Conservation (phyloP, 495 filamentous ascomycete genomes). For the Niebla homalea region DNA sequence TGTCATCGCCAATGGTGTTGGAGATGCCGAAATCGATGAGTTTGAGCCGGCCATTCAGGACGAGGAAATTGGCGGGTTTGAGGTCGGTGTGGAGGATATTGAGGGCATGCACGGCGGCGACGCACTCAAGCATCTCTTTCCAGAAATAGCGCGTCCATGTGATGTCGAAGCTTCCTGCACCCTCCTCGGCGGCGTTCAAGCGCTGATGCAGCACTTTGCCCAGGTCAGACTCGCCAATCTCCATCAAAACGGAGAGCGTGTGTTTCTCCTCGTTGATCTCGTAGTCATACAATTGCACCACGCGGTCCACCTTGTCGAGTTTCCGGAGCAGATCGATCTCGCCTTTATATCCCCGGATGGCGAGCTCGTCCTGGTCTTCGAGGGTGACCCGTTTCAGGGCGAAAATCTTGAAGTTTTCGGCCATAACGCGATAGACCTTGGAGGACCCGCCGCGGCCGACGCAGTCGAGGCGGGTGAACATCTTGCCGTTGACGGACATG, state of each 20-base stretch:
- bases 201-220: constrained; percentile 69
- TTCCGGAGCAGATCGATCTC: constrained; percentile 88
- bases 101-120: constrained; percentile 70
- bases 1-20: constrained; percentile 91
- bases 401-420: constrained; percentile 88
- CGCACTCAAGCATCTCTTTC: constrained; percentile 97
- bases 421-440: constrained; percentile 91
- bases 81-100: constrained; percentile 95
- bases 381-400: constrained; percentile 87
- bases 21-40: constrained; percentile 96
- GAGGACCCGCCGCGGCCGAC: constrained; percentile 86
- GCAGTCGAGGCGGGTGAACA: constrained; percentile 75
- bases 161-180: constrained; percentile 48
- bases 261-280: constrained; percentile 86
- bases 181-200: constrained; percentile 54
- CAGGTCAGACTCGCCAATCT: constrained; percentile 91
- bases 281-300: constrained; percentile 81
- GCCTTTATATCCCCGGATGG: constrained; percentile 82
- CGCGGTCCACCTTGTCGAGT: constrained; percentile 69
- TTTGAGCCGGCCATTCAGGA: constrained; percentile 73
- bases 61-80: constrained; percentile 87
- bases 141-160: constrained; percentile 93
- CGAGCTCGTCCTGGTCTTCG: constrained; percentile 72
- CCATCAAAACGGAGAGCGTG: constrained; percentile 85
- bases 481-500: constrained; percentile 79